Conservation (phyloP, 345 rosid species). For the Ricinus communis region DNA sequence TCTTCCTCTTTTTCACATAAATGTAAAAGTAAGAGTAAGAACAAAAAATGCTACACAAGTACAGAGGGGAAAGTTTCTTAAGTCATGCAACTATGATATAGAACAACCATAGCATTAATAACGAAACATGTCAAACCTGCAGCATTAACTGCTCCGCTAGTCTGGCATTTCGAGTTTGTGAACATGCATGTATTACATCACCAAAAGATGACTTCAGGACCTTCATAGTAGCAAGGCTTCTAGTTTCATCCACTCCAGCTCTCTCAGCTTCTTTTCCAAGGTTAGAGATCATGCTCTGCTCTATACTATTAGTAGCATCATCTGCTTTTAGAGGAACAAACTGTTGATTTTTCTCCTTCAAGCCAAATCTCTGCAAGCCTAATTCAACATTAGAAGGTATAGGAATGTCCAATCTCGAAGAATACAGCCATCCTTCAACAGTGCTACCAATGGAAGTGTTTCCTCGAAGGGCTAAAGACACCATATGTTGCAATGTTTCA, state of each 20-base stretch:
- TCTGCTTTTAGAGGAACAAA: conserved; percentile 22
- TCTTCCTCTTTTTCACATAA: not conserved
- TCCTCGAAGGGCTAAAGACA: conserved; percentile 44
- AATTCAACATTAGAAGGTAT: conserved; percentile 46
- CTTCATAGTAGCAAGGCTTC: conserved; percentile 27
- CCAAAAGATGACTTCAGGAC: conserved; percentile 55
- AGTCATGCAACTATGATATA: not conserved
- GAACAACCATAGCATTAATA: not conserved
- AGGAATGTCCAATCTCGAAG: conserved; percentile 69
- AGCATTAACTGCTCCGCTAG: conserved; percentile 69
- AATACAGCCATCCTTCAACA: conserved; percentile 31
- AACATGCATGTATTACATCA: conserved; percentile 66
- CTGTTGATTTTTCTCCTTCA: conserved; percentile 26
- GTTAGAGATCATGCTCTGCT: conserved; percentile 22
- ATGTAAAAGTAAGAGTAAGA: not conserved
- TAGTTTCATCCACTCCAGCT: conserved; percentile 24
- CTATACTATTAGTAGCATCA: conserved; percentile 22
- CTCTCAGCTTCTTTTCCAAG: conserved; percentile 25
- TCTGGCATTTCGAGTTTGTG: conserved; percentile 44
- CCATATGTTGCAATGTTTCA: conserved; percentile 71
- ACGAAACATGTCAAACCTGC: conserved; percentile 52
- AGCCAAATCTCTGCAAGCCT: conserved; percentile 35
- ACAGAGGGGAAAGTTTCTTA: not conserved
- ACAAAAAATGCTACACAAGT: not conserved
- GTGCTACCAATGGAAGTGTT: conserved; percentile 26